phyloP scores from a whole-genome alignment of 768 basidiomycete genomes.

The Mycena rosella region DNA sequence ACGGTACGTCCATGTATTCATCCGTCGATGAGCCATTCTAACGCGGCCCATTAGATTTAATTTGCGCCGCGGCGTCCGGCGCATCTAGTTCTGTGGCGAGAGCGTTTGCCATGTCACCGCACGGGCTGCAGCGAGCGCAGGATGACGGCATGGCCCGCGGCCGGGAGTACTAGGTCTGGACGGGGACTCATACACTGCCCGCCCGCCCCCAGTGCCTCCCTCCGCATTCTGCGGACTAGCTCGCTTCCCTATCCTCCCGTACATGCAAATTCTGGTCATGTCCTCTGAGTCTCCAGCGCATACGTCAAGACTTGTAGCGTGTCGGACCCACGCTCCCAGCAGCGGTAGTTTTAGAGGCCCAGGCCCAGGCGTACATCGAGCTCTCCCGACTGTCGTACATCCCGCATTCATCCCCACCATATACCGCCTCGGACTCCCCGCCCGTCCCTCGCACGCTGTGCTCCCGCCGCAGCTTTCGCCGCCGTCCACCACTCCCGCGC shows the following conservation, averaged over 20 bases:
- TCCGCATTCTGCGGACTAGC: not conserved
- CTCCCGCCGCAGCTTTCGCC: slow-evolving; percentile 3
- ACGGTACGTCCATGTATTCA: no score
- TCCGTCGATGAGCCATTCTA: no score
- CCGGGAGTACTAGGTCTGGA: no score
- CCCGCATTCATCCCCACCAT: not conserved
- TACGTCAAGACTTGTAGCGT: slow-evolving; percentile 8
- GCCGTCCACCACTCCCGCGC: slow-evolving; percentile 5
- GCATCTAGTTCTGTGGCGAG: no score
- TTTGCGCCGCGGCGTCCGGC: no score
- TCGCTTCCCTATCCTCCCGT: not conserved
- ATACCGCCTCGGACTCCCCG: slow-evolving; percentile 6
- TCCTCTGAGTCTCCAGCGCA: no score
- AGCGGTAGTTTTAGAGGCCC: slow-evolving; percentile 6
- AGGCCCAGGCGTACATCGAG: slow-evolving; percentile 1
- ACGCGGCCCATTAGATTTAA: no score
- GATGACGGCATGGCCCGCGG: no score
- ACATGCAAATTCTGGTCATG: no score
- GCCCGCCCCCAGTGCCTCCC: slow-evolving; percentile 1
- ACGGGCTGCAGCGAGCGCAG: no score
- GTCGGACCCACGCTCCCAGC: slow-evolving; percentile 9
- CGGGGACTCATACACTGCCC: not conserved
- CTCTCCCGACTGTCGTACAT: slow-evolving; percentile 2
- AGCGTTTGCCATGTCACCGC: no score
- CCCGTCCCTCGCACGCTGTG: not conserved